phyloP scores from a whole-genome alignment of 768 basidiomycete genomes.

The Paxillus involutus region DNA sequence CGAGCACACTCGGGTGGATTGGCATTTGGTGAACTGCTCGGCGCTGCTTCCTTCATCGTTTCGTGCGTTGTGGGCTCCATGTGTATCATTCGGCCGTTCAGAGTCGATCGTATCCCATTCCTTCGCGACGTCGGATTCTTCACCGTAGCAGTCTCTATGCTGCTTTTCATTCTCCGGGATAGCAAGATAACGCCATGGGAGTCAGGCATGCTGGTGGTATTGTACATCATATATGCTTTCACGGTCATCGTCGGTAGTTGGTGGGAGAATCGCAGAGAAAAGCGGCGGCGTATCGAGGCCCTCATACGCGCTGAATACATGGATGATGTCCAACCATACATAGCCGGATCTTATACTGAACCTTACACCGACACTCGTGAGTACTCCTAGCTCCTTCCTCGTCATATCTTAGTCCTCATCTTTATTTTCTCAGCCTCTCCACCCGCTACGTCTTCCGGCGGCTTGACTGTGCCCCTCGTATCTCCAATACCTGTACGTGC shows the following conservation, averaged over 20 bases:
- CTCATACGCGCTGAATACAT: constrained; percentile 60
- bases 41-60: constrained; percentile 94
- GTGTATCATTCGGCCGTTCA: constrained; percentile 95
- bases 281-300: constrained; percentile 45
- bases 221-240: constrained; percentile 77
- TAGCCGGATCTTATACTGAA: constrained; percentile 40
- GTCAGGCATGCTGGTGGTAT: constrained; percentile 62
- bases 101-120: constrained; percentile 77
- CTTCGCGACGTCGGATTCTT: constrained; percentile 96
- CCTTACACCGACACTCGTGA: constrained; percentile 59
- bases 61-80: constrained; percentile 98
- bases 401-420: constrained; percentile 3
- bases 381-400: constrained; percentile 11
- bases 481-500: constrained; percentile 36
- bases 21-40: constrained; percentile 93
- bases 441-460: background rate
- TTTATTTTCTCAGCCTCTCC: constrained; percentile 7
- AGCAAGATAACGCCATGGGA: constrained; percentile 71
- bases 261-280: constrained; percentile 63
- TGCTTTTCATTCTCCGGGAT: constrained; percentile 79
- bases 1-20: constrained; percentile 79
- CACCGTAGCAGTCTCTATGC: constrained; percentile 72
- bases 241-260: constrained; percentile 77
- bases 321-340: constrained; percentile 39
- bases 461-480: constrained; percentile 17